Evolutionary conservation across 2,329 filamentous ascomycete genomes (phyloP), one percentile per base, ranked within the genome.

Genomic region (Tolypocladium tropicale): DNA sequence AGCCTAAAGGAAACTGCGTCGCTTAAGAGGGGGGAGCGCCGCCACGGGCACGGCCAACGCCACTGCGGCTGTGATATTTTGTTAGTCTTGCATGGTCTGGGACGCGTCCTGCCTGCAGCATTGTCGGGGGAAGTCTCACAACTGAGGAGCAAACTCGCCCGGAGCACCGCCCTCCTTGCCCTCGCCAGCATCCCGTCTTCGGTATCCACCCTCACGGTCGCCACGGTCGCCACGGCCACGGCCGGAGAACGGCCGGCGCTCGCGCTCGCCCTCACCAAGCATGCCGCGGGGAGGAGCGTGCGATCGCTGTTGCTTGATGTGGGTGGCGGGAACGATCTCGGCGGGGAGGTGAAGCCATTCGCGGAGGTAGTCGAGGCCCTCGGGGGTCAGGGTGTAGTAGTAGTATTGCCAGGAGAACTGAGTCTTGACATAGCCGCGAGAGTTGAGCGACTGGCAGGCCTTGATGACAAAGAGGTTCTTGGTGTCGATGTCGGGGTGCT

Each of bases 331-430:
- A 67, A 99, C 94, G 74, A 99, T 96, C 86, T 99, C 94, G 75
- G 94, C 92, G 72, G 94, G 94, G 71, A 99, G 89, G 82, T 99
- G 94, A 70, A 99, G 92, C 94, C 94, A 99, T 84, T 99, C 94
- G 76, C 94, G 93, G 77, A 99, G 92, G 86, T 99, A 99, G 83
- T 97, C 93, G 76, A 99, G 93, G 81, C 94, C 94, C 85, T 97
- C 92, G 74, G 92, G 90, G 76, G 93, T 96, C 79, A 99, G 88
- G 79, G 94, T 96, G 88, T 99, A 99, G 89, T 99, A 99, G 88
- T 97, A 96, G 85, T 92, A 96, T 81, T 96, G 91, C 91, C 91
- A 96, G 67, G 91, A 96, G 89, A 99, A 99, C 80, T 95, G 94
- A 70, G 94, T 99, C 90, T 99, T 99, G 81, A 99, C 86, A 79